A percentile compares a stretch with the other conserved stretches of the same genome.
phyloP scores from a whole-genome alignment of 768 basidiomycete species.

The Pleurotus citrinopileatus region DNA sequence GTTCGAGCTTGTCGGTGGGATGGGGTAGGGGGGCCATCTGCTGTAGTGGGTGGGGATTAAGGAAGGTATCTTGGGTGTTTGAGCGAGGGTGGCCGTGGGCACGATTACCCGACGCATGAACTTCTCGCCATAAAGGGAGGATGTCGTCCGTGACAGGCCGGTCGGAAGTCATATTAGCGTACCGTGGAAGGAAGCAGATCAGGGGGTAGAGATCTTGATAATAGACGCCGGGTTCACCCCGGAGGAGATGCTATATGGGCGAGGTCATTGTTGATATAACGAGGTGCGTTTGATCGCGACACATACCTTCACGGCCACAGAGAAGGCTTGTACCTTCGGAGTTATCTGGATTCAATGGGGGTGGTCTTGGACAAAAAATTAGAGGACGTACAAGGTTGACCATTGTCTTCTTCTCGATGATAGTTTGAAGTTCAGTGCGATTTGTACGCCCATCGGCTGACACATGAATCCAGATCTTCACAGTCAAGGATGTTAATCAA shows the following conservation, averaged over 20 bases:
- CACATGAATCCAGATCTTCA: slow-evolving; percentile 54
- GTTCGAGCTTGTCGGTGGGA: background rate
- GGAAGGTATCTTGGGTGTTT: slow-evolving; percentile 7
- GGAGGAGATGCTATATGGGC: slow-evolving; percentile 51
- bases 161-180: slow-evolving; percentile 30
- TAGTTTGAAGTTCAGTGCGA: slow-evolving; percentile 35
- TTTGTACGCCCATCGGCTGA: slow-evolving; percentile 36
- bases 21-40: slow-evolving; percentile 2
- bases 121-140: slow-evolving; percentile 53
- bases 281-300: background rate
- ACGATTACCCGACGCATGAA: slow-evolving; percentile 13
- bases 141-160: slow-evolving; percentile 34
- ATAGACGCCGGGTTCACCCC: slow-evolving; percentile 67
- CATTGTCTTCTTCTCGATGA: slow-evolving; percentile 75
- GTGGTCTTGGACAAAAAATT: background rate
- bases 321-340: slow-evolving; percentile 66
- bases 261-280: background rate
- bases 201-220: slow-evolving; percentile 74
- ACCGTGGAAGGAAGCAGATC: slow-evolving; percentile 64
- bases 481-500: background rate
- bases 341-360: background rate
- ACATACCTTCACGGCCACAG: slow-evolving; percentile 68
- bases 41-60: slow-evolving; percentile 1
- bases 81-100: slow-evolving; percentile 5
- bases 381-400: slow-evolving; percentile 54